These are phyloP conservation scores for Xylariaceae sp. DNA, from an alignment of 2,329 filamentous ascomycete species.

Conservation along the genomic window DNA sequence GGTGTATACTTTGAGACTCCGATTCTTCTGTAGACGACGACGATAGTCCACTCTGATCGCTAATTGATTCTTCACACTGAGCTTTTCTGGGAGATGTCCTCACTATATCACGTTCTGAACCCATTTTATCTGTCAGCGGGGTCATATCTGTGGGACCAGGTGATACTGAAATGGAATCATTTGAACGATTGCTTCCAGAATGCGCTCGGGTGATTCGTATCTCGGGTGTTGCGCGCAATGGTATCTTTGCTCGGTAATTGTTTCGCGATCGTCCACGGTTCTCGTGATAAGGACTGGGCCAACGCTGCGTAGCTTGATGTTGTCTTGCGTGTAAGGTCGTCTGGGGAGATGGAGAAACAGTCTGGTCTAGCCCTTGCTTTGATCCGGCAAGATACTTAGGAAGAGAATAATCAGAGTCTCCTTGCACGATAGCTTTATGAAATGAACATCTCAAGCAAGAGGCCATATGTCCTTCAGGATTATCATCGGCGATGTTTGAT, in stretches of 20 bases:
- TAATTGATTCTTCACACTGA: neutral
- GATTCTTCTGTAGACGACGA: constrained; percentile 10
- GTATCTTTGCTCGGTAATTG: neutral
- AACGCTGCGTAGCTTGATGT: neutral
- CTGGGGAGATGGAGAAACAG: neutral
- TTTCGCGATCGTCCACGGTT: neutral
- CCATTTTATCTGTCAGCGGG: neutral
- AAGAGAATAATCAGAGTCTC: neutral
- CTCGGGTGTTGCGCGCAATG: neutral
- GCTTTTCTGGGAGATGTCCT: neutral
- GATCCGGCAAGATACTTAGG: neutral
- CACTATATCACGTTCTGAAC: neutral
- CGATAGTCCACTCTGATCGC: constrained; percentile 1
- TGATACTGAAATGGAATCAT: constrained; percentile 5
- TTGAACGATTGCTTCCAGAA: neutral
- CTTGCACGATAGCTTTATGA: neutral
- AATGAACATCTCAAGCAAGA: constrained; percentile 4
- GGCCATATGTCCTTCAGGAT: neutral
- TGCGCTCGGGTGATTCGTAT: neutral
- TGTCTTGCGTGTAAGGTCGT: neutral
- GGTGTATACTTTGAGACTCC: constrained; percentile 4
- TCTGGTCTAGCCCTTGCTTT: neutral
- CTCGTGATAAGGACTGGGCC: neutral
- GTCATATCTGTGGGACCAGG: constrained; percentile 1
- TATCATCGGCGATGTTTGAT: constrained; percentile 4